Percentiles rank a stretch among this genome's conserved stretches.
These are phyloP conservation scores for Neocallimastix lanati DNA, from an alignment of 192 early-diverging fungal genomes.

Conservation along the genomic window DNA sequence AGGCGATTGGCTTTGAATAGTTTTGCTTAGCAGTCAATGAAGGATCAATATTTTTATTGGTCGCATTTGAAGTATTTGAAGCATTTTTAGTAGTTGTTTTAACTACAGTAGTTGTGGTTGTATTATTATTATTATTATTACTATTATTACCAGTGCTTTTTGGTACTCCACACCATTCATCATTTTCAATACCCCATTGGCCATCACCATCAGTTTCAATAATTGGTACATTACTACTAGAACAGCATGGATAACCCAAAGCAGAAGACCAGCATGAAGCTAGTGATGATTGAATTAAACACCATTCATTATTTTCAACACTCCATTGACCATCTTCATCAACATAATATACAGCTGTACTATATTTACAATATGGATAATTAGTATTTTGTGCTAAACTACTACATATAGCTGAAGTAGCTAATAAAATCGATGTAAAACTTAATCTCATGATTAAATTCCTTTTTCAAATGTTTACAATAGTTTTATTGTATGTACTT, in stretches of 20 bases:
- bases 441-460: background rate
- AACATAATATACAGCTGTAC: background rate
- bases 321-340: background rate
- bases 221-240: too few relatives aligned
- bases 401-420: background rate
- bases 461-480: too few relatives aligned
- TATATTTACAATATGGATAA: background rate
- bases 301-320: background rate
- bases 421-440: background rate
- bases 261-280: too few relatives aligned
- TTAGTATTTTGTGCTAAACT: background rate
- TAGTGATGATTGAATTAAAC: background rate
- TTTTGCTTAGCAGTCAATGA: background rate
- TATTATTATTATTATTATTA: background rate
- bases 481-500: too few relatives aligned
- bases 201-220: background rate
- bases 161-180: background rate
- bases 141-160: background rate
- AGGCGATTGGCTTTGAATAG: background rate
- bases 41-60: background rate
- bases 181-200: background rate
- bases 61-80: too few relatives aligned
- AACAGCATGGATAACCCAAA: too few relatives aligned
- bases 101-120: background rate
- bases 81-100: background rate